A percentile compares a stretch with the other conserved stretches of the same genome.
These are phyloP conservation scores for Leishmania major DNA, from an alignment of 208 protist genomes.

Conservation along the genomic window DNA sequence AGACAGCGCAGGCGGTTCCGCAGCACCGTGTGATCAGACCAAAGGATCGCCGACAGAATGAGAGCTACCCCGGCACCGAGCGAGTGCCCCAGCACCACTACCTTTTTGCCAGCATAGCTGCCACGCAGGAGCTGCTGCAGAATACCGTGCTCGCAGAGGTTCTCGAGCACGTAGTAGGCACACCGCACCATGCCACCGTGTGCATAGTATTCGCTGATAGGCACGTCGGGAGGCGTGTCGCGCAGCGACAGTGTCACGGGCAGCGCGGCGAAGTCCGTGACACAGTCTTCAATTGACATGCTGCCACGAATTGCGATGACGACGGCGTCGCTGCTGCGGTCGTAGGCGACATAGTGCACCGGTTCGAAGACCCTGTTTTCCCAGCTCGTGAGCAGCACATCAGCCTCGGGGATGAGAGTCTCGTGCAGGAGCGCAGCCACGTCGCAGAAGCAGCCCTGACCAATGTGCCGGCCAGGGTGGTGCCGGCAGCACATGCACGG, in stretches of 20 bases:
- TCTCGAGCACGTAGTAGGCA: slow-evolving; percentile 60
- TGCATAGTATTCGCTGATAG: slow-evolving; percentile 68
- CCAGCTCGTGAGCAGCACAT: slow-evolving; percentile 78
- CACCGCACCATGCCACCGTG: slow-evolving; percentile 81
- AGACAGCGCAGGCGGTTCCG: slow-evolving; percentile 68
- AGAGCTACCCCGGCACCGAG: slow-evolving; percentile 82
- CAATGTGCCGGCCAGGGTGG: slow-evolving; percentile 46
- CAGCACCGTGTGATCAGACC: slow-evolving; percentile 44
- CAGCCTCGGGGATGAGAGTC: slow-evolving; percentile 54
- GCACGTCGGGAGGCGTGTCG: slow-evolving; percentile 17
- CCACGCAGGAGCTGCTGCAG: slow-evolving; percentile 50
- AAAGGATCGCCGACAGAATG: slow-evolving; percentile 71
- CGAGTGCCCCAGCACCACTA: slow-evolving; percentile 87
- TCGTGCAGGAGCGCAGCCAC: slow-evolving; percentile 64
- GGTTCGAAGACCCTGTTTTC: slow-evolving; percentile 69
- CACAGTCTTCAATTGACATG: slow-evolving; percentile 83
- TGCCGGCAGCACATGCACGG: slow-evolving; percentile 70
- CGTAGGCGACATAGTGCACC: slow-evolving; percentile 80
- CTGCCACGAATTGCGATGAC: slow-evolving; percentile 88
- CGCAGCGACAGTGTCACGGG: slow-evolving; percentile 46
- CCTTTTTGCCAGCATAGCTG: slow-evolving; percentile 33
- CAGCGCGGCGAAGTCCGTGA: slow-evolving; percentile 77
- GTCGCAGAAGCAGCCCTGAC: slow-evolving; percentile 65
- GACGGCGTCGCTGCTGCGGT: slow-evolving; percentile 53
- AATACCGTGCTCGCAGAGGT: slow-evolving; percentile 64